phyloP scores from a whole-genome alignment of 139 green algal genomes.

The Desmodesmus armatus region DNA sequence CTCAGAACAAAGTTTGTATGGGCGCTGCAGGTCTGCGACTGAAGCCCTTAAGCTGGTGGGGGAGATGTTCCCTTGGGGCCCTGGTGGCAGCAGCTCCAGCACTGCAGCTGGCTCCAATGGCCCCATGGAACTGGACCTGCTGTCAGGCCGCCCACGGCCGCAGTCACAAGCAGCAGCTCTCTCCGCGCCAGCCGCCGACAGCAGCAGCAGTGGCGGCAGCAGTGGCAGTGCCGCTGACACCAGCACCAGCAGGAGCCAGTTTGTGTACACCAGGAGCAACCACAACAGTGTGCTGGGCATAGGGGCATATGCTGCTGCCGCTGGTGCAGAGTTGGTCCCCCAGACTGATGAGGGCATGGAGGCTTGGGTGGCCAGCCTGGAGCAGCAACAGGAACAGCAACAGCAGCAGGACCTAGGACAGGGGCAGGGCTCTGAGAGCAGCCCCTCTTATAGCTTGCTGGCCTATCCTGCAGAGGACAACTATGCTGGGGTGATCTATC shows the following conservation, averaged over 20 bases:
- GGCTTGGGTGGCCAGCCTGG: slow-evolving; percentile 46
- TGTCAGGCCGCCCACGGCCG: neutral
- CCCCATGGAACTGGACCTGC: neutral
- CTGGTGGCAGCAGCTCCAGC: neutral
- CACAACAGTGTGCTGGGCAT: slow-evolving; percentile 88
- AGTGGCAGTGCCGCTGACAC: neutral
- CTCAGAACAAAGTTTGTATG: no score
- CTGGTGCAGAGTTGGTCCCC: slow-evolving; percentile 37
- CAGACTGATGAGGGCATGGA: slow-evolving; percentile 55
- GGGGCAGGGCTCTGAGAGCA: neutral
- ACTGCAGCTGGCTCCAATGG: neutral
- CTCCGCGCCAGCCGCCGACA: no score
- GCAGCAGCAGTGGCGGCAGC: neutral
- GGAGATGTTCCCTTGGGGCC: slow-evolving; percentile 75
- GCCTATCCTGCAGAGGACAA: slow-evolving; percentile 78
- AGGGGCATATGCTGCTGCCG: slow-evolving; percentile 66
- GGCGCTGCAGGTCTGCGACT: slow-evolving; percentile 60
- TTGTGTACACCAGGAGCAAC: slow-evolving; percentile 73
- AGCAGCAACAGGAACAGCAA: slow-evolving; percentile 32
- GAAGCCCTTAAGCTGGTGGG: slow-evolving; percentile 76
- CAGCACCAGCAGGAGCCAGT: slow-evolving; percentile 26
- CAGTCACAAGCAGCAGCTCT: neutral
- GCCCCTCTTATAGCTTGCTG: slow-evolving; percentile 54
- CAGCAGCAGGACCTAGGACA: slow-evolving; percentile 41
- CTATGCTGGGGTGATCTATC: slow-evolving; percentile 78